Base-by-base conservation (phyloP, 352 stramenopile genomes). In the Pythium chondricola region DNA sequence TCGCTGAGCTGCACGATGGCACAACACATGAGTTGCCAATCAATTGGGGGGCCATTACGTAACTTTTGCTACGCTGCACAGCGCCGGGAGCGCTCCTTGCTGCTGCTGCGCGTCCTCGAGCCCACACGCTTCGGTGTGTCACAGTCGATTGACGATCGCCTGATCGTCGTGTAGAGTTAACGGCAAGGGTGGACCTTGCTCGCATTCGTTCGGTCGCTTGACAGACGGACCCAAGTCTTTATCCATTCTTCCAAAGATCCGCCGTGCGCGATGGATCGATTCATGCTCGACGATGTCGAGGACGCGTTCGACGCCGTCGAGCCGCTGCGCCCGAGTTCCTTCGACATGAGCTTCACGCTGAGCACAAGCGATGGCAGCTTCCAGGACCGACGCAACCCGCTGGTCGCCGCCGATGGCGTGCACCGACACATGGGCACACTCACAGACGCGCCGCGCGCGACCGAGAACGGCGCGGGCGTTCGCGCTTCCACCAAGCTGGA, bases 221-320 rank as follows among this genome's bases (percentile, higher is more conserved):
- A n/a, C n/a, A n/a, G n/a, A n/a, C n/a, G n/a, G n/a, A n/a, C n/a
- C n/a, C n/a, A n/a, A n/a, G n/a, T n/a, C n/a, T n/a, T n/a, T n/a
- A n/a, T n/a, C n/a, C n/a, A n/a, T n/a, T n/a, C n/a, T n/a, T n/a
- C n/a, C n/a, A n/a, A n/a, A n/a, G n/a, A n/a, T n/a, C n/a, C n/a
- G n/a, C n/a, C n/a, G n/a, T n/a, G n/a, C n/a, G n/a, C 18, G 3
- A 93, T 93, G 83, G 83, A 93, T 53, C 83, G 83, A 40, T 93
- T 93, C 66, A 64, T 73, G 41, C 55, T 88, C 10, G 75, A 91
- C 31, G 78, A 85, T 50, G 75, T 90, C 49, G 78, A 89, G 48
- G 71, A 85, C 43, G 69, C 83, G 45, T 88, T 80, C 38, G 83
- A 93, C 60, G 80, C 67, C 2, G 75, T 93, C 13, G 83, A 91